Evolutionary conservation across 345 rosid genomes (phyloP), one percentile per base, ranked within the genome.

Genomic region (Eucalyptus leucophloia): DNA sequence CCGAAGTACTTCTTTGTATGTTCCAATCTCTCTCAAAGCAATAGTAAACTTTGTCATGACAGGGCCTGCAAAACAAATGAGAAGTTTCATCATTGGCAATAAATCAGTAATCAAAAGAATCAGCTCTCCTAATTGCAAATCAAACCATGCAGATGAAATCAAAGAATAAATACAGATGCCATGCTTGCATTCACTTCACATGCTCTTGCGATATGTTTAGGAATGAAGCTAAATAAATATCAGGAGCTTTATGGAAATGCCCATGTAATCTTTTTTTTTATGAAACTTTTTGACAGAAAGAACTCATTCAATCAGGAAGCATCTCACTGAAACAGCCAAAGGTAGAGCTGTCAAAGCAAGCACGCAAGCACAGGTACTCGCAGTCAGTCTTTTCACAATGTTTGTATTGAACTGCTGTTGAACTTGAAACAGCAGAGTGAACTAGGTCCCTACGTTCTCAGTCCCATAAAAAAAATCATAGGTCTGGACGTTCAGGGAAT

Each of bases 41-140:
- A 98, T 97, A 47, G 99, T 98, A 92, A 97, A 98, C 92, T 98
- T 98, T 86, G 99, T 98, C 99, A 98, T 98, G 81, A 98, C 99
- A 88, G 99, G 99, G 77, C 99, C 99, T 98, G 90, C 15, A 87
- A 6, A 90, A 92, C 83, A 19, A 86, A 92, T 91, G 83, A 44
- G 90, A 86, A 87, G 72, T 87, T 72, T 89, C 80, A 53, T 53
- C 67, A 86, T 54, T 37, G 88, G 32, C 32, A 14, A 26, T 40
- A 21, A 77, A 77, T 23, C 47, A 40, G 28, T 77, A 77, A 77
- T 77, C 85, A 21, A 77, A 77, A 77, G 85, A 77, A 77, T 77
- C 85, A 77, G 85, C 85, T 77, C 85, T 77, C 47, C 42, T 21
- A 77, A 77, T 77, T 37, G 85, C 30, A 77, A 23, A 77, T 11